Evolutionary conservation across 768 basidiomycete genomes (phyloP).

Genomic region (Suillus placidus): DNA sequence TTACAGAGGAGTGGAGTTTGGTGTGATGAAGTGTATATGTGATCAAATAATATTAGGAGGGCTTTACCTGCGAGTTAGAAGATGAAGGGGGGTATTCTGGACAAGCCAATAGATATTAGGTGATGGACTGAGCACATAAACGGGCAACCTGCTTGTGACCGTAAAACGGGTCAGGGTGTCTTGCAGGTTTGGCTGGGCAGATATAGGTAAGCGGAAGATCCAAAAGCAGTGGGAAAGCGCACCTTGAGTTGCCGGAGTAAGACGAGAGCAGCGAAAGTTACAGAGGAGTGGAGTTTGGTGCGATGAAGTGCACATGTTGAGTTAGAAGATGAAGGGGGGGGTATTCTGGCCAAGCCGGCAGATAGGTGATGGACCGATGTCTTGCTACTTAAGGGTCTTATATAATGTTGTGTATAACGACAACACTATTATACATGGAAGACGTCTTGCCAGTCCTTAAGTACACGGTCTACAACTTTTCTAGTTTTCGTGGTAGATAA

Average conservation of each 20-base stretch:
- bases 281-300: slow-evolving; percentile 60
- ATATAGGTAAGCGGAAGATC: too few relatives aligned
- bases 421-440: too few relatives aligned
- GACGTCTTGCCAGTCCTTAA: too few relatives aligned
- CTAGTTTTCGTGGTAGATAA: too few relatives aligned
- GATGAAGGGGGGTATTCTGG: slow-evolving; percentile 71
- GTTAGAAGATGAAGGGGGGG: slow-evolving; percentile 51
- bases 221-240: slow-evolving; percentile 75
- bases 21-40: slow-evolving; percentile 72
- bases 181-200: too few relatives aligned
- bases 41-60: slow-evolving; percentile 66
- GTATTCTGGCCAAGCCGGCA: slow-evolving; percentile 85
- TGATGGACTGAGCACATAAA: slow-evolving; percentile 77
- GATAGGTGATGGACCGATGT: slow-evolving; percentile 80
- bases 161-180: slow-evolving; percentile 33
- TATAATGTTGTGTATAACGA: too few relatives aligned
- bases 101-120: slow-evolving; percentile 83
- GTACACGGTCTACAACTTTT: too few relatives aligned
- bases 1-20: slow-evolving; percentile 57
- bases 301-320: slow-evolving; percentile 63
- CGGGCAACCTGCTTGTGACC: slow-evolving; percentile 76
- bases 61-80: slow-evolving; percentile 32
- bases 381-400: too few relatives aligned
- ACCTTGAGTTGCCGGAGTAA: slow-evolving; percentile 68
- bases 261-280: slow-evolving; percentile 43